Percentiles rank a stretch among this genome's conserved stretches.
These are phyloP conservation scores for Helianthus tuberosus DNA, from an alignment of 129 eudicot species.

Conservation along the genomic window DNA sequence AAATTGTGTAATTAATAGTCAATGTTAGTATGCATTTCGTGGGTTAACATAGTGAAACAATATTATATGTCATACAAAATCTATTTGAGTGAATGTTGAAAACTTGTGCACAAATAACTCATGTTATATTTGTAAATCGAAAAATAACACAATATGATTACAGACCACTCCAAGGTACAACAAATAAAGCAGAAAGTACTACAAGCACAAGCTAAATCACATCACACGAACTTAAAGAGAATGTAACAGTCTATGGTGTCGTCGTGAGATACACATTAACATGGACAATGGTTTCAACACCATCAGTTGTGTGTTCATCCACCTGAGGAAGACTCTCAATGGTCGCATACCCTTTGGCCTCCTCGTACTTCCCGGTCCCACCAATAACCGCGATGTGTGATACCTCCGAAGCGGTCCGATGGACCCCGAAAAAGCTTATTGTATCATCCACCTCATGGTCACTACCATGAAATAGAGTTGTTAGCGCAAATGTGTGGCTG, in stretches of 20 bases:
- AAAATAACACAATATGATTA: slow-evolving; percentile 19
- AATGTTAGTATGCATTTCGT: too few species aligned
- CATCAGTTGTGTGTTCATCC: slow-evolving; percentile 94
- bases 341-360: slow-evolving; percentile 90
- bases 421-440: slow-evolving; percentile 92
- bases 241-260: slow-evolving; percentile 28
- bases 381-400: slow-evolving; percentile 89
- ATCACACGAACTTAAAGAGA: slow-evolving; percentile 5
- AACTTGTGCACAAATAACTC: not conserved
- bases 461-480: slow-evolving; percentile 66
- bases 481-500: slow-evolving; percentile 81
- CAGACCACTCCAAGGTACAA: slow-evolving; percentile 33
- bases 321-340: slow-evolving; percentile 81
- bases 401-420: slow-evolving; percentile 78
- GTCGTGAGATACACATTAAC: slow-evolving; percentile 67
- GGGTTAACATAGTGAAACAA: too few species aligned
- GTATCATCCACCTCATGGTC: slow-evolving; percentile 70
- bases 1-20: too few species aligned
- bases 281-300: slow-evolving; percentile 82
- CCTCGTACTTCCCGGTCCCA: slow-evolving; percentile 92
- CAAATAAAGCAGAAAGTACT: slow-evolving; percentile 20
- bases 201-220: slow-evolving; percentile 25
- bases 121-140: not conserved
- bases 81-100: too few species aligned
- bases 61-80: too few species aligned